A percentile compares a stretch with the other conserved stretches of the same genome.
These are phyloP conservation scores for Sporothrix protearum DNA, from an alignment of 2,329 filamentous ascomycete genomes.

Conservation along the genomic window DNA sequence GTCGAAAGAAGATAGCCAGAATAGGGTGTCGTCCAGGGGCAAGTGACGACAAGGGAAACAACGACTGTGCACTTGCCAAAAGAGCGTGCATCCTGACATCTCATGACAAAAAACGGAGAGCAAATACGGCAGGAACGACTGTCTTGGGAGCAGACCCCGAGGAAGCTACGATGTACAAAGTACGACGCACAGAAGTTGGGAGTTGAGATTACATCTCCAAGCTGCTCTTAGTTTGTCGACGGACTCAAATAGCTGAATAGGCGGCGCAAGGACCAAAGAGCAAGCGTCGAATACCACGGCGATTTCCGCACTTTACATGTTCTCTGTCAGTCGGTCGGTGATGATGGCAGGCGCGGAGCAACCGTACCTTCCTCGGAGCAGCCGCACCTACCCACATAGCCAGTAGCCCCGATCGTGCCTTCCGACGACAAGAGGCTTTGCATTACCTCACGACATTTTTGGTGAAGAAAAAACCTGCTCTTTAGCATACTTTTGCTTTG, in stretches of 20 bases:
- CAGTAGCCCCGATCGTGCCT: background rate
- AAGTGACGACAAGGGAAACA: background rate
- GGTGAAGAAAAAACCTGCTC: background rate
- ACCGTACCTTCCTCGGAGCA: constrained; percentile 7
- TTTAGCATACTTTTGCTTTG: background rate
- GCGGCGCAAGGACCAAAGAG: background rate
- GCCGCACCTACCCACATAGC: constrained; percentile 6
- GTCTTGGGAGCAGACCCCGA: background rate
- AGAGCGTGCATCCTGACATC: background rate
- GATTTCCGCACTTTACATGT: background rate
- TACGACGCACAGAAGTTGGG: background rate
- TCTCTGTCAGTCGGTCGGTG: background rate
- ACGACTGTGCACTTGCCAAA: constrained; percentile 10
- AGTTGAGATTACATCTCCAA: background rate
- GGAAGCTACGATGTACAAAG: background rate
- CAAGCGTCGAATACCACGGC: background rate
- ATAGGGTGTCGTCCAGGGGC: background rate
- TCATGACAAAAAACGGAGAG: background rate
- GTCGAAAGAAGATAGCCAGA: background rate
- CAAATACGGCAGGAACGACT: background rate
- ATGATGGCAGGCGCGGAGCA: background rate
- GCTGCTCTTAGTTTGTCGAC: background rate
- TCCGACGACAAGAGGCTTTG: background rate
- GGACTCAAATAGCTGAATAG: background rate
- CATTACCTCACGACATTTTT: background rate